phyloP scores from a whole-genome alignment of 2,329 filamentous ascomycete genomes.

The Microsporum audouinii region DNA sequence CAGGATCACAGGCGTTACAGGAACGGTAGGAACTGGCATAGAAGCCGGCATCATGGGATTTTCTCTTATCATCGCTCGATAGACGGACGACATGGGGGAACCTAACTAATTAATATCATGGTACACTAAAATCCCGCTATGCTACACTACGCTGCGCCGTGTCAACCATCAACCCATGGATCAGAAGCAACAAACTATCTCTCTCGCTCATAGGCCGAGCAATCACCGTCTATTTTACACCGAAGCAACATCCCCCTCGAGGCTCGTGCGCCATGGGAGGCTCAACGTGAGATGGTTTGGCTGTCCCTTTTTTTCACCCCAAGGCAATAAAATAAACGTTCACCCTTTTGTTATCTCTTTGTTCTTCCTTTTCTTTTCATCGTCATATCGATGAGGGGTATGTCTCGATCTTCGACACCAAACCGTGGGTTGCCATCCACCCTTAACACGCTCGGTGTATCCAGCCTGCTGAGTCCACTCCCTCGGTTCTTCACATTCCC shows the following conservation, averaged over 20 bases:
- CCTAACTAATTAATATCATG: background rate
- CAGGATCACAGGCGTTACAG: constrained; percentile 75
- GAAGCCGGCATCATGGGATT: constrained; percentile 80
- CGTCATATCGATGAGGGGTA: background rate
- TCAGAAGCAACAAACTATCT: background rate
- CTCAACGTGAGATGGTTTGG: background rate
- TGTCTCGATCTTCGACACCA: background rate
- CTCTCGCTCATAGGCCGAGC: background rate
- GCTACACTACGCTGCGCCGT: background rate
- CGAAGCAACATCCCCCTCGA: background rate
- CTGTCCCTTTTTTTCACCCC: no score
- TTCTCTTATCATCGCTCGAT: constrained; percentile 65
- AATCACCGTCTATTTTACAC: background rate
- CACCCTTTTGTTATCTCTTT: background rate
- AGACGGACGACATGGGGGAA: constrained; percentile 8
- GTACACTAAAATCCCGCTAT: background rate
- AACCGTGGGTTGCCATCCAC: background rate
- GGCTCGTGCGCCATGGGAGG: background rate
- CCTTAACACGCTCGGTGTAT: background rate
- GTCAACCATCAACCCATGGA: background rate
- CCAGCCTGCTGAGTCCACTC: background rate
- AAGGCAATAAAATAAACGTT: background rate
- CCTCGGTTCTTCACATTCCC: background rate
- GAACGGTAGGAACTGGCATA: constrained; percentile 68
- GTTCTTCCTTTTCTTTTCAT: background rate